These are phyloP conservation scores for Phoma herbarum DNA, from an alignment of 2,329 filamentous ascomycete genomes.

Conservation along the genomic window DNA sequence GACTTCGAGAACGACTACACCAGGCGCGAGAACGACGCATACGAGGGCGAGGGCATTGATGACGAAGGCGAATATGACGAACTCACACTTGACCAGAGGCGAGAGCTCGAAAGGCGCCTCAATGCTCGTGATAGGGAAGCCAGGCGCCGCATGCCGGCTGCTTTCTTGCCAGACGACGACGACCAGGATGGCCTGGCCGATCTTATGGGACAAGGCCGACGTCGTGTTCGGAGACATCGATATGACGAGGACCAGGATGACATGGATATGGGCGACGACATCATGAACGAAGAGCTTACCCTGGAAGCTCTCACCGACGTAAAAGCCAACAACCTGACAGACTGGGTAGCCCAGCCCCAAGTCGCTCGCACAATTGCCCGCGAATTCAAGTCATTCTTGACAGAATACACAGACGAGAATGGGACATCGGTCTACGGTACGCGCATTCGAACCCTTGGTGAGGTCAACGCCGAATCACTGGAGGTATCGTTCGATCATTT, in stretches of 20 bases:
- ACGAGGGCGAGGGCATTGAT: constrained; percentile 77
- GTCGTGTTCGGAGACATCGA: constrained; percentile 81
- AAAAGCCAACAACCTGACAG: constrained; percentile 90
- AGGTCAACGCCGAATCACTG: constrained; percentile 93
- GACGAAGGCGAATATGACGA: constrained; percentile 82
- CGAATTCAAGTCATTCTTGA: constrained; percentile 97
- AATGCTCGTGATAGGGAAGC: constrained; percentile 77
- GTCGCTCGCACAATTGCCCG: constrained; percentile 93
- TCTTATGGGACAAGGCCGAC: constrained; percentile 74
- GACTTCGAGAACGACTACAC: constrained; percentile 71
- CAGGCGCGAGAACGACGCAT: constrained; percentile 63
- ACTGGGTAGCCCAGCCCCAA: constrained; percentile 90
- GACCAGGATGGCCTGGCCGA: constrained; percentile 87
- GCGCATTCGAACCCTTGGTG: constrained; percentile 92
- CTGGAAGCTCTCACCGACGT: constrained; percentile 91
- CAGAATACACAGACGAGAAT: constrained; percentile 90
- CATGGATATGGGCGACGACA: constrained; percentile 85
- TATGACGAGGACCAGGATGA: constrained; percentile 97
- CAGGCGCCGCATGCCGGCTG: constrained; percentile 72
- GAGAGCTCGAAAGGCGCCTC: constrained; percentile 76
- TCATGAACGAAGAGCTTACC: constrained; percentile 94
- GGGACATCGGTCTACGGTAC: constrained; percentile 94
- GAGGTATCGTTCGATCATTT: constrained; percentile 97
- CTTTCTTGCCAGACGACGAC: constrained; percentile 81
- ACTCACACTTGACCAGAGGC: constrained; percentile 71